Evolutionary conservation across 768 basidiomycete genomes (phyloP).

Genomic region (Mycena kentingensis): DNA sequence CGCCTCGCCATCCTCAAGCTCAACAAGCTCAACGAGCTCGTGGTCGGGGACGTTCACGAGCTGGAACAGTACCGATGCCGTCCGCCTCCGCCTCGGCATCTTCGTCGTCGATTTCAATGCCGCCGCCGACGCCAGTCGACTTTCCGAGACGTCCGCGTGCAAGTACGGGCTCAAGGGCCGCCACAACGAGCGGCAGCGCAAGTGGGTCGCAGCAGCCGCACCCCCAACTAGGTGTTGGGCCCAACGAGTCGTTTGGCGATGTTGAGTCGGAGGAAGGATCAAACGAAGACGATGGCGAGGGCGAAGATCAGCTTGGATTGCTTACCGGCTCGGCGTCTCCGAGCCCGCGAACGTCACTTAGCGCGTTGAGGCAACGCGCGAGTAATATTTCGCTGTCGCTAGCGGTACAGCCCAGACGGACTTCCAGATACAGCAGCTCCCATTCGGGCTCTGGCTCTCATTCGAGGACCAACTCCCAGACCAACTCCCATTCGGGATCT

Average conservation of each 20-base stretch:
- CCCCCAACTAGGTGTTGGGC: constrained; percentile 23
- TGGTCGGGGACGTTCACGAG: constrained; percentile 24
- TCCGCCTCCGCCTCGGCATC: constrained; percentile 24
- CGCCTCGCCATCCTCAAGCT: constrained; percentile 36
- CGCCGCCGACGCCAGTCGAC: constrained; percentile 9
- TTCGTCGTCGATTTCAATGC: constrained; percentile 21
- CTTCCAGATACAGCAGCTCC: constrained; percentile 34
- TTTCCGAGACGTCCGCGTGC: constrained; percentile 15
- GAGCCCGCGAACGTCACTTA: constrained; percentile 53
- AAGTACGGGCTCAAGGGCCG: constrained; percentile 11
- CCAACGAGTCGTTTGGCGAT: constrained; percentile 40
- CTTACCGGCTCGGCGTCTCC: constrained; percentile 42
- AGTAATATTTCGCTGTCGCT: constrained; percentile 36
- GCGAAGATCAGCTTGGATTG: constrained; percentile 62
- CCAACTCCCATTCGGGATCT: constrained; percentile 38
- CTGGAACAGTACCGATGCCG: constrained; percentile 28
- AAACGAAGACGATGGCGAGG: constrained; percentile 65
- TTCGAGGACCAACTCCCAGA: constrained; percentile 33
- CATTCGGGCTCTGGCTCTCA: constrained; percentile 20
- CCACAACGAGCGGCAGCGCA: constrained; percentile 20
- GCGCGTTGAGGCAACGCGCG: constrained; percentile 42
- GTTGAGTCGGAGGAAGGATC: constrained; percentile 55
- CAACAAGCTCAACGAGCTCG: constrained; percentile 23
- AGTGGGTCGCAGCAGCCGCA: constrained; percentile 21
- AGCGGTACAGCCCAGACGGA: constrained; percentile 31